These are phyloP conservation scores for Arabidopsis thaliana DNA, from an alignment of 345 rosid genomes.

Conservation along the genomic window TAIR10.1 NC_003076.8:19013001-19013500, in stretches of 20 bases:
- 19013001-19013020: slow-evolving; percentile 46
- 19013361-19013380: not conserved
- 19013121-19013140: too few relatives aligned
- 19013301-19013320: slow-evolving; percentile 71
- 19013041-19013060: slow-evolving; percentile 2
- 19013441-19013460: slow-evolving; percentile 96
- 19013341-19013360: not conserved
- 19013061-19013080: not conserved
- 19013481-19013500: slow-evolving; percentile 50
- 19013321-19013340: not conserved
- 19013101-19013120: too few relatives aligned
- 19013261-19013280: slow-evolving; percentile 96
- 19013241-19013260: slow-evolving; percentile 95
- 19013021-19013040: slow-evolving; percentile 26
- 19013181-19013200: slow-evolving; percentile 55
- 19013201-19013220: slow-evolving; percentile 80
- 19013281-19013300: slow-evolving; percentile 97
- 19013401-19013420: slow-evolving; percentile 85
- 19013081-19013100: not conserved
- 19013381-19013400: slow-evolving; percentile 65
- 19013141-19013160: too few relatives aligned
- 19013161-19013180: slow-evolving; percentile 43
- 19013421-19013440: slow-evolving; percentile 90
- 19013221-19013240: slow-evolving; percentile 95
- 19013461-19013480: slow-evolving; percentile 81